These are phyloP conservation scores for Syzygium grande DNA, from an alignment of 345 rosid genomes.

Conservation along the genomic window DNA sequence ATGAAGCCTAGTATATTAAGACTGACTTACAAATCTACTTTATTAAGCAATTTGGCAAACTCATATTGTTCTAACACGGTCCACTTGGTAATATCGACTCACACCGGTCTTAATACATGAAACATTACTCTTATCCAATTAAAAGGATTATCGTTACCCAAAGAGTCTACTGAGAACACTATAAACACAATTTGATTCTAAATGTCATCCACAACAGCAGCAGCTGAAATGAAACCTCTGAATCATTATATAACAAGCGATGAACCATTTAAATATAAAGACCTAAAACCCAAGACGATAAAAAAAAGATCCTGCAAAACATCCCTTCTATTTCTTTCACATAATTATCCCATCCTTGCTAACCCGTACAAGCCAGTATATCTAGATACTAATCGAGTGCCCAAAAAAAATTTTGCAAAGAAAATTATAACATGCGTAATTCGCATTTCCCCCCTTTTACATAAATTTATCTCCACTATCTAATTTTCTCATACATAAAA, in stretches of 20 bases:
- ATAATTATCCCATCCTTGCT: background rate
- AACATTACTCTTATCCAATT: background rate
- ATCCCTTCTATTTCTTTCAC: background rate
- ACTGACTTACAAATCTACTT: background rate
- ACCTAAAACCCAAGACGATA: conserved; percentile 2
- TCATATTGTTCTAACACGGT: background rate
- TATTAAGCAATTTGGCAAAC: background rate
- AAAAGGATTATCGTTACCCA: background rate
- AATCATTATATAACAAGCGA: background rate
- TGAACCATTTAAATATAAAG: background rate
- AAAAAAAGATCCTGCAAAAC: background rate
- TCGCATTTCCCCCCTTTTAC: background rate
- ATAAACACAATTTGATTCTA: background rate
- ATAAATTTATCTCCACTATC: background rate
- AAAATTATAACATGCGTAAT: background rate
- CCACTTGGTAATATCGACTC: background rate
- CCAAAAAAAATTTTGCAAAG: background rate
- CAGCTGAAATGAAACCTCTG: background rate
- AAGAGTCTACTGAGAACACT: background rate
- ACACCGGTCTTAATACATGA: background rate
- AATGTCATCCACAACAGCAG: background rate
- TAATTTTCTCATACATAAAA: background rate
- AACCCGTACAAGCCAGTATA: background rate
- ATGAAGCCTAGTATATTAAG: background rate
- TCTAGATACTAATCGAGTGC: background rate